Evolutionary conservation across 2,329 filamentous ascomycete genomes (phyloP).

Genomic region (Apiospora malaysiana): DNA sequence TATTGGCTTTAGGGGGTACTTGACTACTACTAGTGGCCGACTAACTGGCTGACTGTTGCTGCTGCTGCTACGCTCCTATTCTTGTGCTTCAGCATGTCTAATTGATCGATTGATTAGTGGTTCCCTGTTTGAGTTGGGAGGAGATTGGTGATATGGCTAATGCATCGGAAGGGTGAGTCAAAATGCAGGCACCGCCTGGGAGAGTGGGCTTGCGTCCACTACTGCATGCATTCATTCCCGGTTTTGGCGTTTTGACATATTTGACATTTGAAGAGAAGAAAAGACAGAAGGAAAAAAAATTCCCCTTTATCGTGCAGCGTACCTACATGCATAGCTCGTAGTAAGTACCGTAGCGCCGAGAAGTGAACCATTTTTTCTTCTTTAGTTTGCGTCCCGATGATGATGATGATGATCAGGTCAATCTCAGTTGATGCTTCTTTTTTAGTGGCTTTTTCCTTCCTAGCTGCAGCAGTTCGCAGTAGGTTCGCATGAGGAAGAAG

Average conservation of each 20-base stretch:
- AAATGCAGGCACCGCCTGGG: conserved; percentile 1
- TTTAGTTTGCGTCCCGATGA: too few species aligned
- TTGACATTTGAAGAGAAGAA: background rate
- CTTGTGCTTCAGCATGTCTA: background rate
- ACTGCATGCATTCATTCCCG: background rate
- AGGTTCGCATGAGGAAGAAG: conserved; percentile 14
- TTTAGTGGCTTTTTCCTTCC: background rate
- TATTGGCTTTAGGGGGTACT: background rate
- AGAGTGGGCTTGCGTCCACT: background rate
- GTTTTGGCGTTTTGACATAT: background rate
- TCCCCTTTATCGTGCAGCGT: background rate
- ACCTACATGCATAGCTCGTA: background rate
- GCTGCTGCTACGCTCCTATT: background rate
- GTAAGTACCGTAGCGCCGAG: background rate
- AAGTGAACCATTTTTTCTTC: background rate
- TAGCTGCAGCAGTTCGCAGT: conserved; percentile 17
- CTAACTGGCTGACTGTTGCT: background rate
- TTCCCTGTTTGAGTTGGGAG: background rate
- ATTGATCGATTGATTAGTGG: background rate
- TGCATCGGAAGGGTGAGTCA: background rate
- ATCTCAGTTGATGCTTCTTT: background rate
- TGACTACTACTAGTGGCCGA: background rate
- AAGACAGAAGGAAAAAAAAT: background rate
- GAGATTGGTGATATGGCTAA: background rate
- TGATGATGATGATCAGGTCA: background rate